These are phyloP conservation scores for Hemileia vastatrix DNA, from an alignment of 1,284 basidiomycete genomes.

Conservation along the genomic window DNA sequence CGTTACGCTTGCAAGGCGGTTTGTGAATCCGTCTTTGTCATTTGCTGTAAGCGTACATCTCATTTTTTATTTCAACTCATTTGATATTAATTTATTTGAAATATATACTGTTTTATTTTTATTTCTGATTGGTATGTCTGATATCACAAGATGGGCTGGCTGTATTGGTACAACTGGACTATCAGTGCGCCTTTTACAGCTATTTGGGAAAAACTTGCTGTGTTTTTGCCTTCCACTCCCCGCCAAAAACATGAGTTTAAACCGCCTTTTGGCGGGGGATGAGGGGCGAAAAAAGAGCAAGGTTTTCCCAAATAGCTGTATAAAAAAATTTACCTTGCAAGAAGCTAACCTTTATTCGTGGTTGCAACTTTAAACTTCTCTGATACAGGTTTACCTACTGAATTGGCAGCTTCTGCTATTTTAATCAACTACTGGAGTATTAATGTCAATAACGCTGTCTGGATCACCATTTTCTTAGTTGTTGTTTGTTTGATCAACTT, in stretches of 20 bases:
- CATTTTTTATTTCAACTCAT: slow-evolving; percentile 52
- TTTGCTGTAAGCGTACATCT: slow-evolving; percentile 32
- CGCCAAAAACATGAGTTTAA: too few species aligned
- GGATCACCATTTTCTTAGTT: slow-evolving; percentile 47
- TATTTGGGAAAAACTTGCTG: too few species aligned
- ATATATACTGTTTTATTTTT: background rate
- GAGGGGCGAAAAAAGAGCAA: too few species aligned
- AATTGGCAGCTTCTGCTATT: slow-evolving; percentile 46
- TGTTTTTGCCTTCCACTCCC: too few species aligned
- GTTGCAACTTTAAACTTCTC: slow-evolving; percentile 29
- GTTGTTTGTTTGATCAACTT: slow-evolving; percentile 48
- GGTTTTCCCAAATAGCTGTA: too few species aligned
- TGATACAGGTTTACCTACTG: slow-evolving; percentile 45
- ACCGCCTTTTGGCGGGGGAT: too few species aligned
- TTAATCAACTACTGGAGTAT: slow-evolving; percentile 47
- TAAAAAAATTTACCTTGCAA: slow-evolving; percentile 3
- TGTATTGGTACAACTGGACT: slow-evolving; percentile 45
- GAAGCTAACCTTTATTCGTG: background rate
- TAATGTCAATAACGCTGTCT: slow-evolving; percentile 45
- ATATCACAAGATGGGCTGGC: slow-evolving; percentile 9
- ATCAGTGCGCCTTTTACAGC: slow-evolving; percentile 25
- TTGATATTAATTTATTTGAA: slow-evolving; percentile 57
- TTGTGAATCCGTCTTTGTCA: slow-evolving; percentile 66
- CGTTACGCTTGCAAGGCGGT: slow-evolving; percentile 66
- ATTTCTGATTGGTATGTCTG: background rate